Conservation (phyloP, 768 basidiomycete genomes). For the Asterophora parasitica region DNA sequence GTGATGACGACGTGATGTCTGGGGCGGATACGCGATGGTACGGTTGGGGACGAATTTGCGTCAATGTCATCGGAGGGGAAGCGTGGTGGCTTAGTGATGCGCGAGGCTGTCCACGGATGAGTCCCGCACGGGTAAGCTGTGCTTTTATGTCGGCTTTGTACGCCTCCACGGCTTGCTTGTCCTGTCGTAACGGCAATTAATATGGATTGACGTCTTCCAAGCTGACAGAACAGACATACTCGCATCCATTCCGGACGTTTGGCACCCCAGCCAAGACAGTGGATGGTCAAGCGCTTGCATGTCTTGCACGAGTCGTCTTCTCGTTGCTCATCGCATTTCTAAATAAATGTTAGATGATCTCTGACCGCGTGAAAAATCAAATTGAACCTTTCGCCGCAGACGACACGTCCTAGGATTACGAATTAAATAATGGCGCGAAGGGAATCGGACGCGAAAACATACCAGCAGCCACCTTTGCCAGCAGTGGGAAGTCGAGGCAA, state of each 20-base stretch:
- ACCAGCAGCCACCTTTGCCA: conserved; percentile 80
- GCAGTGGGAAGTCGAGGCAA: conserved; percentile 49
- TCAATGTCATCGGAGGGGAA: conserved; percentile 21
- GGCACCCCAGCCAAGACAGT: conserved; percentile 82
- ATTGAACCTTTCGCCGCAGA: conserved; percentile 69
- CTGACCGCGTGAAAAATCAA: neutral
- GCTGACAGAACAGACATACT: conserved; percentile 32
- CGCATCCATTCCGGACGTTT: conserved; percentile 89
- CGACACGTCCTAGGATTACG: conserved; percentile 66
- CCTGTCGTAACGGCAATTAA: conserved; percentile 38
- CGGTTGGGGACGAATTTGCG: conserved; percentile 24
- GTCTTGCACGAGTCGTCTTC: conserved; percentile 79
- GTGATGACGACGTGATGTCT: conserved; percentile 14
- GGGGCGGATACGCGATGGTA: conserved; percentile 29
- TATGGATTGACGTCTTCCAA: conserved; percentile 1
- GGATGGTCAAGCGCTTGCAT: conserved; percentile 73
- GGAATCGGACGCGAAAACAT: conserved; percentile 26
- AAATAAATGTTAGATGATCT: conserved; percentile 12
- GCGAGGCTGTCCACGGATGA: conserved; percentile 80
- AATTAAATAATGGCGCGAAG: conserved; percentile 11
- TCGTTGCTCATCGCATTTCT: conserved; percentile 90
- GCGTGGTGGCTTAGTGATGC: conserved; percentile 41
- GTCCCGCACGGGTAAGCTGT: conserved; percentile 68
- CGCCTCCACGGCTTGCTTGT: conserved; percentile 74
- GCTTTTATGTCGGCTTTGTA: conserved; percentile 85